Evolutionary conservation across 2,329 filamentous ascomycete genomes (phyloP), one percentile per base, ranked within the genome.

Genomic region (Ophiostoma pallidulum): DNA sequence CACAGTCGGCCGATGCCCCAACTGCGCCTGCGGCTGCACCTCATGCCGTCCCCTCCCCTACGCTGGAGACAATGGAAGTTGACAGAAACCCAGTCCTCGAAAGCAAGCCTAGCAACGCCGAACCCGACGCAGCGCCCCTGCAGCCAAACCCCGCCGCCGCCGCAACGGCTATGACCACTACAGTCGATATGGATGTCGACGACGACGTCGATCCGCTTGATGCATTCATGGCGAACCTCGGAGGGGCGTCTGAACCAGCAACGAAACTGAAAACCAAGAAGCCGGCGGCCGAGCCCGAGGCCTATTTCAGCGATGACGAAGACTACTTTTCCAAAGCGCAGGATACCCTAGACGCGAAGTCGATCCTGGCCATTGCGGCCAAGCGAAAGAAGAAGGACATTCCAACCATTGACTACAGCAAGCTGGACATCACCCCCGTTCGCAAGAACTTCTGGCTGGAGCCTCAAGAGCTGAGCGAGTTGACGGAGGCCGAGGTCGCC

Each of bases 401-500:
- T n/a, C 89, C 90, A 1, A 74, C 73, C 0, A 76, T 94, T 47
- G 83, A 98, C 65, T 94, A 97, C 64, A 76, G 72, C 57, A 97
- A 96, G 66, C 69, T 94, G 54, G 78, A 90, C 47, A 82, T 97
- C 57, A 78, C 90, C 57, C 78, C 84, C 4, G 89, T 98, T 62
- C 78, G 91, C 53, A 96, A 95, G 70, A 84, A 88, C 62, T 98
- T 98, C 66, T 98, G 95, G 74, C 82, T 85, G 9, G 90, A 97
- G 62, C 90, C 92, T 9, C 74, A 80, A 18, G 90, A 98, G 63
- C 69, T 97, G 53, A 77, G 80, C 42, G 78, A 85, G 38, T 82
- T 97, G 76, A 88, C 81, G 2, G 84, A 94, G 54, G 86, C 85
- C 48, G 90, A 97, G 57, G 77, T 94, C 47, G 78, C 80, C 37